Base-by-base conservation (phyloP, 2,329 filamentous ascomycete genomes). In the Aureobasidium sp. region DNA sequence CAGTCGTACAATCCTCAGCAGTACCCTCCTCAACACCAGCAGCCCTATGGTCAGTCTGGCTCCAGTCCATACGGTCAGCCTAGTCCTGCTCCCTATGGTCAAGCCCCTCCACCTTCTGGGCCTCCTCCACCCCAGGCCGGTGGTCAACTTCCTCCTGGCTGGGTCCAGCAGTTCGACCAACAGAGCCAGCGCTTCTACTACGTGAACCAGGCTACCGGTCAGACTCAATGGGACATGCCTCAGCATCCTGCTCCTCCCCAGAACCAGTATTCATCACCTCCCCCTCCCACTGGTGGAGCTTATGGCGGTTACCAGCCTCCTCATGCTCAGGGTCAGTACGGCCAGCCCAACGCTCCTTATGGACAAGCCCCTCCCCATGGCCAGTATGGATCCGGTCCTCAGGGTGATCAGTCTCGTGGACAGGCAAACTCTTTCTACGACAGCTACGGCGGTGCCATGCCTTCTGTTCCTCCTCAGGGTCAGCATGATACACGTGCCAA, bases 161-260 rank as follows among this genome's bases (percentile, higher is more conserved):
- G 86, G 85, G 74, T 77, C 32, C 77, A 84, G 29, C 81, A 86
- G 71, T 89, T 81, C 73, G 85, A 89, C 66, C 79, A 82, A 62
- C 78, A 77, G 62, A 76, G 79, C 63, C 82, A 85, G 68, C 82
- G 83, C 61, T 87, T 83, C 76, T 88, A 83, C 74, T 89, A 86
- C 68, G 78, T 84, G 61, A 84, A 88, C 71, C 75, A 83, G 61
- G 77, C 81, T 50, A 83, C 83, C 13, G 83, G 84, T 25, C 80
- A 79, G 62, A 81, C 83, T 0, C 85, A 88, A 71, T 88, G 85
- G 85, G 83, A 87, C 64, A 77, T 79, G 16, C 84, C 85, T 3
- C 73, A 74, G 13, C 61, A 64, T 32, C 70, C 21, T 50, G 59
- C 59, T 58, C 69, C 69, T 50, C 21, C 21, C 21, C 63, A 63